These are phyloP conservation scores for Houttuynia cordata DNA, from an alignment of 164 flowering plant species.

Conservation along the genomic window DNA sequence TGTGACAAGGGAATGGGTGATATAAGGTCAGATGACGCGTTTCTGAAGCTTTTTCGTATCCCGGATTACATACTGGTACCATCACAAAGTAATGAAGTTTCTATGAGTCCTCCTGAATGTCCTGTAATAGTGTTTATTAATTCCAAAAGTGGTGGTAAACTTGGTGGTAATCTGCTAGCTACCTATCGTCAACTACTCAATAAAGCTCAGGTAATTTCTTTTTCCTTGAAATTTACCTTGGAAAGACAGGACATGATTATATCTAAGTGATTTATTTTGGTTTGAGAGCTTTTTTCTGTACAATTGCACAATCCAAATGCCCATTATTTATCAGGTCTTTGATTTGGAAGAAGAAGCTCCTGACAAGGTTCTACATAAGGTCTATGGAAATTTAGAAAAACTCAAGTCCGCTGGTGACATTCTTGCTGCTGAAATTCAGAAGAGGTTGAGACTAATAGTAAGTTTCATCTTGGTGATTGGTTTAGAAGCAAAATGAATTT, in stretches of 20 bases:
- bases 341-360: constrained; percentile 62
- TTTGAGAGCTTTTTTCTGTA: background rate
- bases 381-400: constrained; percentile 47
- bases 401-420: constrained; percentile 33
- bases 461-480: constrained; percentile 15
- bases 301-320: background rate
- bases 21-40: background rate
- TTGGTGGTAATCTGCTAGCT: constrained; percentile 56
- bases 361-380: constrained; percentile 45
- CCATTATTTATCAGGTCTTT: constrained; percentile 36
- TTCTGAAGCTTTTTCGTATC: constrained; percentile 39
- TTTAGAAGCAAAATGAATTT: background rate
- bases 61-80: constrained; percentile 55
- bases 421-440: constrained; percentile 36
- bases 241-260: background rate
- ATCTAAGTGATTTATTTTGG: background rate
- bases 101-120: constrained; percentile 28
- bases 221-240: background rate
- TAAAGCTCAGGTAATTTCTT: constrained; percentile 39
- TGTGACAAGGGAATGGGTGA: background rate
- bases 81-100: constrained; percentile 11
- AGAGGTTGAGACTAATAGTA: constrained; percentile 59
- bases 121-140: constrained; percentile 79
- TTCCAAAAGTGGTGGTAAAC: constrained; percentile 78
- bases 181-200: constrained; percentile 56